These are phyloP conservation scores for Ascocoryne sarcoides DNA, from an alignment of 2,329 filamentous ascomycete genomes.

Conservation along the genomic window DNA sequence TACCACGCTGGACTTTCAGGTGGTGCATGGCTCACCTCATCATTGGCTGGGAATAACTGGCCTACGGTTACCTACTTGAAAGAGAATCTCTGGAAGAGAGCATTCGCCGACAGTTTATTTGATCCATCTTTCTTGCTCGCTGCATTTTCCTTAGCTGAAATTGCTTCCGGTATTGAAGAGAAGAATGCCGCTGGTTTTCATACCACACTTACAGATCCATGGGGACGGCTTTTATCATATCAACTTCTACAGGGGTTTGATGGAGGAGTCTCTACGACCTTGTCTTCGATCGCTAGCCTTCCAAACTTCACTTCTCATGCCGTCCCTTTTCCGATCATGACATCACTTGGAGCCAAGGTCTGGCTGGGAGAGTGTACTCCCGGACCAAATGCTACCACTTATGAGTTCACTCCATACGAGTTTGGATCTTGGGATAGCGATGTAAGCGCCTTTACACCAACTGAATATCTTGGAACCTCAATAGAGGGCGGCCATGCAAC, in stretches of 20 bases:
- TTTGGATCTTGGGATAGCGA: constrained; percentile 56
- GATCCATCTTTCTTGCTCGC: constrained; percentile 30
- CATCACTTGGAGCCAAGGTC: constrained; percentile 31
- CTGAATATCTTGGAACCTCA: constrained; percentile 50
- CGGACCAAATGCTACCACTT: constrained; percentile 47
- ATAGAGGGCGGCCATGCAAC: constrained; percentile 40
- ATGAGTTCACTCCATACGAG: constrained; percentile 58
- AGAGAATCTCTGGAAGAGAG: constrained; percentile 27
- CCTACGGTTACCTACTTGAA: constrained; percentile 34
- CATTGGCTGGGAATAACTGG: constrained; percentile 37
- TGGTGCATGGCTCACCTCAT: constrained; percentile 38
- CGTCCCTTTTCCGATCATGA: constrained; percentile 38
- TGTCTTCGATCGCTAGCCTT: constrained; percentile 21
- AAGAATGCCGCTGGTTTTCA: constrained; percentile 25
- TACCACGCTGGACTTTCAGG: constrained; percentile 39
- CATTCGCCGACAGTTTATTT: constrained; percentile 31
- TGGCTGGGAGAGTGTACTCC: constrained; percentile 31
- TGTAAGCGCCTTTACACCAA: constrained; percentile 50
- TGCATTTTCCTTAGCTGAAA: constrained; percentile 18
- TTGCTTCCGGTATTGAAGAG: constrained; percentile 14
- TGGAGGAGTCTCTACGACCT: constrained; percentile 14
- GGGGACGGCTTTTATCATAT: constrained; percentile 17
- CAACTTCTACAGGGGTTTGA: constrained; percentile 14
- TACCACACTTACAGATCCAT: constrained; percentile 17
- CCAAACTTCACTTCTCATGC: constrained; percentile 34